phyloP scores from a whole-genome alignment of 108 stramenopile species.

The Bacterosira constricta region DNA sequence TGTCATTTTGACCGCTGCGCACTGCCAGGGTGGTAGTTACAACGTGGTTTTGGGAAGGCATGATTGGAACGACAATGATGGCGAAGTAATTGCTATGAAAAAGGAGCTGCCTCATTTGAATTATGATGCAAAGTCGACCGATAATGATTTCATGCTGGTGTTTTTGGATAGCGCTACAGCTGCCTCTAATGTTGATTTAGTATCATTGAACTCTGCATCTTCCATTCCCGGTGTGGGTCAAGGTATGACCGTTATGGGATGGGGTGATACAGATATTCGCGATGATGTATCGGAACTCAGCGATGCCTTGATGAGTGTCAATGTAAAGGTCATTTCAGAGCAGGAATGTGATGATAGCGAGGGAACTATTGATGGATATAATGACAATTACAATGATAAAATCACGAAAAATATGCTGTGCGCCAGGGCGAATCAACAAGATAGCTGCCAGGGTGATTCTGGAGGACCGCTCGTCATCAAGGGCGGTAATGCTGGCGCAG shows the following conservation, averaged over 20 bases:
- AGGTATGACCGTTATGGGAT: slow-evolving; percentile 55
- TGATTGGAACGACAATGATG: neutral
- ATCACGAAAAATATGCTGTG: slow-evolving; percentile 41
- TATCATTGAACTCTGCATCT: slow-evolving; percentile 40
- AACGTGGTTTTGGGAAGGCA: slow-evolving; percentile 24
- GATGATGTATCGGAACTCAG: neutral
- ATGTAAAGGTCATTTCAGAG: slow-evolving; percentile 31
- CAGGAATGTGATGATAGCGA: slow-evolving; percentile 41
- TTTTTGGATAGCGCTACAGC: slow-evolving; percentile 3
- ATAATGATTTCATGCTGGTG: slow-evolving; percentile 32
- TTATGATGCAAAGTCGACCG: slow-evolving; percentile 2
- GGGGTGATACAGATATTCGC: slow-evolving; percentile 36
- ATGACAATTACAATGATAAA: slow-evolving; percentile 4
- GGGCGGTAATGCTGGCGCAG: slow-evolving; percentile 7
- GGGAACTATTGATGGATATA: slow-evolving; percentile 16
- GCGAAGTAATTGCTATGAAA: slow-evolving; percentile 18
- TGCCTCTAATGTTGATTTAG: neutral
- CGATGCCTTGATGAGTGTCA: slow-evolving; percentile 7
- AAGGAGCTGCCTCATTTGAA: slow-evolving; percentile 12
- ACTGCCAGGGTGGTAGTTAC: slow-evolving; percentile 7
- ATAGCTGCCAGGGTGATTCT: slow-evolving; percentile 36
- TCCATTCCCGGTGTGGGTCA: slow-evolving; percentile 27
- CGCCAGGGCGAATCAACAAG: slow-evolving; percentile 12
- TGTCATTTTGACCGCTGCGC: slow-evolving; percentile 31
- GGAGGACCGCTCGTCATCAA: slow-evolving; percentile 45